Evolutionary conservation across 148 eudicot genomes (phyloP).

Genomic region (Diospyros kaki): DNA sequence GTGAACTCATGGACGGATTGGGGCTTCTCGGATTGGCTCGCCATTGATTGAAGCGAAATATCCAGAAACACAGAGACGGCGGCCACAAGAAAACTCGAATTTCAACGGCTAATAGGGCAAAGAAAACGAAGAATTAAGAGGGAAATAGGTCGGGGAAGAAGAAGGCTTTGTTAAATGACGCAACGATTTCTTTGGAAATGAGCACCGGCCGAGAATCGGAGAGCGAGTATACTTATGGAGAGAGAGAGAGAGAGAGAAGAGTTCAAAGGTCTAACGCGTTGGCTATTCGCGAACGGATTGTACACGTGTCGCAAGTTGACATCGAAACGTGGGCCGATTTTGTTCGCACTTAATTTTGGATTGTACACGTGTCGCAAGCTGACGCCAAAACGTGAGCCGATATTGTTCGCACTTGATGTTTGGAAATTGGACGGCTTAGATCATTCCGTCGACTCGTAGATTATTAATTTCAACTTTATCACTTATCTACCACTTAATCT

Average conservation of each 20-base stretch:
- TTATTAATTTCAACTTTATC: no score
- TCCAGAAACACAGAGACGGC: conserved; percentile 4
- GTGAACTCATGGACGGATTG: conserved; percentile 44
- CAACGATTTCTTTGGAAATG: background rate
- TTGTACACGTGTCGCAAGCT: no score
- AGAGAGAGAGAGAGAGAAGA: conserved; percentile 9
- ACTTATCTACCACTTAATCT: no score
- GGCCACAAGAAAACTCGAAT: background rate
- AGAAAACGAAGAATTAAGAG: background rate
- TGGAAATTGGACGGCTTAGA: no score
- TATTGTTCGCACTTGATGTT: no score
- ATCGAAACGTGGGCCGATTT: no score
- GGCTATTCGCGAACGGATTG: background rate
- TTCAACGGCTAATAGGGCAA: background rate
- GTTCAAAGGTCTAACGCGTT: background rate
- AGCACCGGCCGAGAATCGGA: background rate
- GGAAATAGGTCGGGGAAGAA: background rate
- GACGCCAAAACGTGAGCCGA: no score
- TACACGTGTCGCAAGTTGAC: no score
- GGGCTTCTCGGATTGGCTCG: conserved; percentile 26
- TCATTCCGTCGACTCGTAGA: no score
- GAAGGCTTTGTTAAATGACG: background rate
- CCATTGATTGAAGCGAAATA: conserved; percentile 23
- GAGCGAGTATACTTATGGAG: background rate
- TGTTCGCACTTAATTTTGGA: no score